Conservation (phyloP, 148 eudicot genomes). For the Cornus florida region DNA sequence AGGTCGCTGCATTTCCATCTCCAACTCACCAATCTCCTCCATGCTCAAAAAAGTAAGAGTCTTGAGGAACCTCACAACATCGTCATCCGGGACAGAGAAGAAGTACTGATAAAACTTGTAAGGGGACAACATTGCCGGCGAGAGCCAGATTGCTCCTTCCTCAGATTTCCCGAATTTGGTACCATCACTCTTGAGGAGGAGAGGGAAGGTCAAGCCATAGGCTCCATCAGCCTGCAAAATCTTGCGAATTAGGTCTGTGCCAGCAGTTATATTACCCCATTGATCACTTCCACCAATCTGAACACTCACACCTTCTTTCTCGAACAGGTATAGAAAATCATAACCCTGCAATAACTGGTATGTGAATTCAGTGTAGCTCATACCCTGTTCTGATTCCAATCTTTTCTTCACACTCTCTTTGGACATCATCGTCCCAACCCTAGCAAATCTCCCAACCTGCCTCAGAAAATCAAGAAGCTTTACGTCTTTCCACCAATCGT, state of each 20-base stretch:
- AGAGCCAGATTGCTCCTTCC: slow-evolving; percentile 90
- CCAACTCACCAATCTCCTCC: slow-evolving; percentile 62
- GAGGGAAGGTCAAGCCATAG: slow-evolving; percentile 83
- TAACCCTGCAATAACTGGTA: slow-evolving; percentile 86
- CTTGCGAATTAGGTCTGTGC: slow-evolving; percentile 78
- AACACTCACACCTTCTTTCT: slow-evolving; percentile 56
- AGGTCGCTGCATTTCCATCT: slow-evolving; percentile 45
- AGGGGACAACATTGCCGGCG: slow-evolving; percentile 66
- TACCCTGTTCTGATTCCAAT: slow-evolving; percentile 73
- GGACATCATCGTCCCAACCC: slow-evolving; percentile 83
- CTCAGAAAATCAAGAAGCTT: slow-evolving; percentile 71
- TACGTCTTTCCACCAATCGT: slow-evolving; percentile 93
- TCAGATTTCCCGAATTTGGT: slow-evolving; percentile 87
- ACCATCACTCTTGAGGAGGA: slow-evolving; percentile 80
- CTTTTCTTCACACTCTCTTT: slow-evolving; percentile 81
- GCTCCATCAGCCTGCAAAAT: slow-evolving; percentile 50
- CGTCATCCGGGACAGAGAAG: slow-evolving; percentile 65
- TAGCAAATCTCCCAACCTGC: slow-evolving; percentile 65
- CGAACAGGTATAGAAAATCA: slow-evolving; percentile 67
- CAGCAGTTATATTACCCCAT: slow-evolving; percentile 95
- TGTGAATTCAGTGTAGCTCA: slow-evolving; percentile 88
- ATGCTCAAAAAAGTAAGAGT: slow-evolving; percentile 65
- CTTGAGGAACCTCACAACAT: slow-evolving; percentile 73
- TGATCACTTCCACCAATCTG: slow-evolving; percentile 97
- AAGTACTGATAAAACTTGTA: slow-evolving; percentile 91